Evolutionary conservation across 2,329 filamentous ascomycete species (phyloP).

Genomic region (Plenodomus lindquistii): DNA sequence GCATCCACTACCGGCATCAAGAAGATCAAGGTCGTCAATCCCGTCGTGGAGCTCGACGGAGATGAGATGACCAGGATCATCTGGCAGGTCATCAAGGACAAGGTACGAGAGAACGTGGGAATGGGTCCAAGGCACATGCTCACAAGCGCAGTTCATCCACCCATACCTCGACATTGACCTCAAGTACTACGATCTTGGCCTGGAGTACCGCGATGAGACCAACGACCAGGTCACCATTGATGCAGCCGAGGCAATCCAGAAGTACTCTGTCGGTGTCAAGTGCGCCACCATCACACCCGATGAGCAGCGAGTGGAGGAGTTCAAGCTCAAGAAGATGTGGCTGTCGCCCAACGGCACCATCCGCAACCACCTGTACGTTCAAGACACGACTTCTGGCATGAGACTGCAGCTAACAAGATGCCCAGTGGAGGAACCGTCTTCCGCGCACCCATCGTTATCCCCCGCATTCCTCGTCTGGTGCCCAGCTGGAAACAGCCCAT

Average conservation of each 20-base stretch:
- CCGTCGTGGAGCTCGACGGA: constrained; percentile 95
- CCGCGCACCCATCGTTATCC: constrained; percentile 97
- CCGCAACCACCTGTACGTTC: constrained; percentile 62
- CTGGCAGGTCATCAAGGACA: constrained; percentile 99
- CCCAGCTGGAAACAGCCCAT: constrained; percentile 99
- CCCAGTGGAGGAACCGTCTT: constrained; percentile 87
- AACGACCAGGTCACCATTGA: constrained; percentile 95
- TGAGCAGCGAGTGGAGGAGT: constrained; percentile 94
- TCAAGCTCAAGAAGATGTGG: constrained; percentile 99
- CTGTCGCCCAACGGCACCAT: constrained; percentile 93
- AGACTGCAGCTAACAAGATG: constrained; percentile 20
- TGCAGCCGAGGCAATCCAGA: constrained; percentile 96
- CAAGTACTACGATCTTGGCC: constrained; percentile 95
- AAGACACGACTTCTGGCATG: not conserved
- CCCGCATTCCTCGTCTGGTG: constrained; percentile 87
- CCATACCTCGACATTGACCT: constrained; percentile 97
- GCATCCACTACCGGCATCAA: constrained; percentile 71
- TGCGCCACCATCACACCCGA: constrained; percentile 99
- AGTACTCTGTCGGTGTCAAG: constrained; percentile 98
- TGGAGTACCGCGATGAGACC: constrained; percentile 94
- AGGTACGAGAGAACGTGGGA: constrained; percentile 50
- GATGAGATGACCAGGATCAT: constrained; percentile 97
- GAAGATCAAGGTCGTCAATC: constrained; percentile 99
- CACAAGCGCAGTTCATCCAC: constrained; percentile 71
- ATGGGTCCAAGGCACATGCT: constrained; percentile 2